Evolutionary conservation across 1,139 yeast genomes (phyloP).

Genomic region (Yamadazyma aaseri): DNA sequence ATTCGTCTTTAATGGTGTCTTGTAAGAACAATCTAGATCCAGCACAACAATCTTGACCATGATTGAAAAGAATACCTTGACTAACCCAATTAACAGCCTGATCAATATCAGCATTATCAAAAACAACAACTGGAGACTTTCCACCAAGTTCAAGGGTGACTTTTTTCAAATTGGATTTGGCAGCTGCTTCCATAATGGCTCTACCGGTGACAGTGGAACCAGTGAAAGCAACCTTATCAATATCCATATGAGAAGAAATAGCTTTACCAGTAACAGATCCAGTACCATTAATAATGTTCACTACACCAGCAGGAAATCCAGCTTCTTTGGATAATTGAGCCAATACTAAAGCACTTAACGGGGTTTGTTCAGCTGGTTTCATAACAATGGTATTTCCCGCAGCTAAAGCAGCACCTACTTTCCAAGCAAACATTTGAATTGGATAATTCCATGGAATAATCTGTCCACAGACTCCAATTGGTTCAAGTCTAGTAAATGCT

Average conservation of each 20-base stretch:
- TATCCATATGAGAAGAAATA: conserved; percentile 28
- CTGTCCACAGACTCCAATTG: conserved; percentile 39
- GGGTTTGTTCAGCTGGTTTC: conserved; percentile 36
- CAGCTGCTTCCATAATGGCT: conserved; percentile 31
- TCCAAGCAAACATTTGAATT: conserved; percentile 37
- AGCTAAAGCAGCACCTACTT: conserved; percentile 34
- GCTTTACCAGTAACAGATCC: conserved; percentile 34
- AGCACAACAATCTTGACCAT: conserved; percentile 51
- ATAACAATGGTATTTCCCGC: conserved; percentile 35
- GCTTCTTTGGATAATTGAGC: conserved; percentile 30
- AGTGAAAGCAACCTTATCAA: conserved; percentile 31
- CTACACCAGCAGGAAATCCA: conserved; percentile 33
- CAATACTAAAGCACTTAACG: conserved; percentile 32
- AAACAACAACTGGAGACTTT: conserved; percentile 71
- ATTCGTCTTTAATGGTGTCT: conserved; percentile 43
- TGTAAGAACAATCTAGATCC: conserved; percentile 47
- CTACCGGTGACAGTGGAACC: conserved; percentile 39
- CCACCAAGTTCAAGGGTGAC: conserved; percentile 90
- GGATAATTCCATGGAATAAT: conserved; percentile 43
- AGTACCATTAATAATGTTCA: conserved; percentile 33
- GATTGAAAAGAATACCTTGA: conserved; percentile 76
- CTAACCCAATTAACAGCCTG: conserved; percentile 86
- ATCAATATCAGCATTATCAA: conserved; percentile 73
- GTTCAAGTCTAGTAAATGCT: conserved; percentile 34
- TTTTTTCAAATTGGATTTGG: conserved; percentile 52